phyloP scores from a whole-genome alignment of 1,284 basidiomycete species.

The Singerocomus inundabilis region DNA sequence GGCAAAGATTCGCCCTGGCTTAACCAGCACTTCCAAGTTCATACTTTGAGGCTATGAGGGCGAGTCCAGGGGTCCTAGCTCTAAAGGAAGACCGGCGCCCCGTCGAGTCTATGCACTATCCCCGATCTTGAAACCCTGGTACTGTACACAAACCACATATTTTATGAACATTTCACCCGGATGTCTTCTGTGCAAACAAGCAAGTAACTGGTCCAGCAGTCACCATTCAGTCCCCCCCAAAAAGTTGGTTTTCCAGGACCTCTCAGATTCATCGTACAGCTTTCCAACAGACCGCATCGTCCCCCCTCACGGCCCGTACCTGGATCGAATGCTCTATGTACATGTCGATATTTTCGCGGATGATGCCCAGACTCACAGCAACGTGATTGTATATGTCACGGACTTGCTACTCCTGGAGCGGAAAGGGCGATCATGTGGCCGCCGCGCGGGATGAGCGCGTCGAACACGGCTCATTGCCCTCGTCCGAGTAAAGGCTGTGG shows the following conservation, averaged over 20 bases:
- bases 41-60: too few species aligned
- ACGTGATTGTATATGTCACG: conserved; percentile 16
- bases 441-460: conserved; percentile 17
- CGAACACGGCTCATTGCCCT: conserved; percentile 19
- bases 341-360: conserved; percentile 18
- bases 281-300: conserved; percentile 17
- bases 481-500: conserved; percentile 1
- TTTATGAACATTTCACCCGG: too few species aligned
- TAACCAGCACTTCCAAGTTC: too few species aligned
- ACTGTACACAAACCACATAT: too few species aligned
- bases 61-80: too few species aligned
- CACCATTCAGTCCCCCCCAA: not conserved
- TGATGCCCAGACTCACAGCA: conserved; percentile 17
- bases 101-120: too few species aligned
- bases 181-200: too few species aligned
- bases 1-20: too few species aligned
- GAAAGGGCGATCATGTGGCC: conserved; percentile 14
- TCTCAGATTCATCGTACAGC: conserved; percentile 18
- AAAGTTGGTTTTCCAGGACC: conserved; percentile 1
- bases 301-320: conserved; percentile 13
- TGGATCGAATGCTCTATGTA: conserved; percentile 14
- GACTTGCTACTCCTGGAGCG: conserved; percentile 14
- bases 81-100: too few species aligned
- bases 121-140: too few species aligned
- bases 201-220: too few species aligned